phyloP scores from a whole-genome alignment of 2,329 filamentous ascomycete genomes.

The Phyllosticta citribraziliensis region DNA sequence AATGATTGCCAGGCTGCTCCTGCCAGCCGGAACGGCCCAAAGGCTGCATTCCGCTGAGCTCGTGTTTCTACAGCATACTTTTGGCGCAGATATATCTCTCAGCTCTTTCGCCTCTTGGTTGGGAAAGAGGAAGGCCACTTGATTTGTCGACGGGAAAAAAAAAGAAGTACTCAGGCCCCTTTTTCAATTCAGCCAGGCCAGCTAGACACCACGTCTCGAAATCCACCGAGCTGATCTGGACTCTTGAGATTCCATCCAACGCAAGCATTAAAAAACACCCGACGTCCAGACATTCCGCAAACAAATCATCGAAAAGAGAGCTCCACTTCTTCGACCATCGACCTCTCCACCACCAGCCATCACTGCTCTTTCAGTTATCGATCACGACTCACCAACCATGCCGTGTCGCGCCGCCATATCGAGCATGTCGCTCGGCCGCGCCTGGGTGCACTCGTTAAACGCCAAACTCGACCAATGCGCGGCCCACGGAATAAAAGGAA shows the following conservation, averaged over 20 bases:
- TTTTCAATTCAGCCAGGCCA: neutral
- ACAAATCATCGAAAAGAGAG: neutral
- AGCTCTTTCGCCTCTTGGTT: neutral
- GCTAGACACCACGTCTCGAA: neutral
- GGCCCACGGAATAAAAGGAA: slow-evolving; percentile 54
- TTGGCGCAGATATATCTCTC: neutral
- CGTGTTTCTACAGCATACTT: neutral
- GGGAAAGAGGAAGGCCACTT: neutral
- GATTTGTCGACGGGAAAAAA: neutral
- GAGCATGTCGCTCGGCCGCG: slow-evolving; percentile 67
- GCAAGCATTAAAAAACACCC: neutral
- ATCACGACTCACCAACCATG: slow-evolving; percentile 23
- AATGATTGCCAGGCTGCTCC: neutral
- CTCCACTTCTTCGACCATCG: neutral
- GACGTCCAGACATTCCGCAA: neutral
- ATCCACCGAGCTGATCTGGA: neutral
- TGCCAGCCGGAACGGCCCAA: neutral
- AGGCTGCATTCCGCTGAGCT: neutral
- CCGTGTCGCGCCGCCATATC: slow-evolving; percentile 57
- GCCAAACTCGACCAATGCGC: slow-evolving; percentile 61
- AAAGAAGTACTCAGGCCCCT: neutral
- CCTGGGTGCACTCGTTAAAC: slow-evolving; percentile 57
- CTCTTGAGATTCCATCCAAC: neutral
- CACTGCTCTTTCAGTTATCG: neutral
- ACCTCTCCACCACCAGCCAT: neutral